Conservation (phyloP, 345 rosid genomes). For the Erodium maritimum region DNA sequence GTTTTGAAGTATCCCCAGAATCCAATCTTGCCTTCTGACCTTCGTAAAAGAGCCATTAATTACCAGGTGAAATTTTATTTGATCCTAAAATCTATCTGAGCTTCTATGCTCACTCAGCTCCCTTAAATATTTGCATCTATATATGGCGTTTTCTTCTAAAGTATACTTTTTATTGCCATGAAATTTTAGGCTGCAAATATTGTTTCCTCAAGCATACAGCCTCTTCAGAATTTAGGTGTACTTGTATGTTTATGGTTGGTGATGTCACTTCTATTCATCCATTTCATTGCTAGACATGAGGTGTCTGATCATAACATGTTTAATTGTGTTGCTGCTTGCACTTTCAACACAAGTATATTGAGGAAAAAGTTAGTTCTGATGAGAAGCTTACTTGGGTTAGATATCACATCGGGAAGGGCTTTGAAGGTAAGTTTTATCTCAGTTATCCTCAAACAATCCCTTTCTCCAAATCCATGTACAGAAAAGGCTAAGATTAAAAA, state of each 20-base stretch:
- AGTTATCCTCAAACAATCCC: neutral
- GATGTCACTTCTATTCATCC: neutral
- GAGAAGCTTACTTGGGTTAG: constrained; percentile 42
- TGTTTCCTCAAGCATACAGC: constrained; percentile 73
- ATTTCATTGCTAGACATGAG: constrained; percentile 5
- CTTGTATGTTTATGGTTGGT: constrained; percentile 27
- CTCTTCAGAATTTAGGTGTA: constrained; percentile 55
- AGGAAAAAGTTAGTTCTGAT: constrained; percentile 37
- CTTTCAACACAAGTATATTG: constrained; percentile 37
- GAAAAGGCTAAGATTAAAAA: neutral
- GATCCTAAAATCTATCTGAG: neutral
- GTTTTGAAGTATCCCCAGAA: constrained; percentile 49
- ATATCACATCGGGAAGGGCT: constrained; percentile 52
- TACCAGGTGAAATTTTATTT: constrained; percentile 36
- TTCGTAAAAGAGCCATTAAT: constrained; percentile 47
- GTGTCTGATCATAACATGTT: neutral
- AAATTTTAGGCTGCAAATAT: constrained; percentile 46
- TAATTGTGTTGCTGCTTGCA: neutral
- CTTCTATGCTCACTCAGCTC: neutral
- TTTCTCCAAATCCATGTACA: neutral
- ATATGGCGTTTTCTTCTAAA: neutral
- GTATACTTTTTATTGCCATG: neutral
- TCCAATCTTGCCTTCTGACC: constrained; percentile 54
- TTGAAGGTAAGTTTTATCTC: constrained; percentile 32
- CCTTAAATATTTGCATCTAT: neutral